Percentiles rank a stretch among this genome's conserved stretches.
Conservation (phyloP, 208 protist species). For the Acanthamoeba royreba region DNA sequence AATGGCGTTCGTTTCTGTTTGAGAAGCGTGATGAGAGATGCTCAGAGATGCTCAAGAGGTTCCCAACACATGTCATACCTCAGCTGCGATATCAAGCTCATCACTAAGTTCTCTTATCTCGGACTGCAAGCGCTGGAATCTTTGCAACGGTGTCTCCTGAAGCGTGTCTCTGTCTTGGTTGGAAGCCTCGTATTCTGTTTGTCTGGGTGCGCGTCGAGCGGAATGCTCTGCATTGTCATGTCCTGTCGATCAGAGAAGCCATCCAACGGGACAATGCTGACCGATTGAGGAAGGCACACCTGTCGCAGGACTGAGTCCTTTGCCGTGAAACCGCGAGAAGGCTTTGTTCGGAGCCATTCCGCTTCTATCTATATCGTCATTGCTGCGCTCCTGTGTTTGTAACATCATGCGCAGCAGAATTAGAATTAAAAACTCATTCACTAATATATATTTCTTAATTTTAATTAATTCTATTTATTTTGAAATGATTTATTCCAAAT, state of each 20-base stretch:
- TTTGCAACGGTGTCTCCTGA: conserved; percentile 35
- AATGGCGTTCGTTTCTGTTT: background rate
- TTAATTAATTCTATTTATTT: background rate
- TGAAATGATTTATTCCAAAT: no score
- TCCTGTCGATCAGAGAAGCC: background rate
- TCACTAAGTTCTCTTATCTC: conserved; percentile 36
- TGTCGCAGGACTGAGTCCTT: background rate
- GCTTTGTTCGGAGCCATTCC: background rate
- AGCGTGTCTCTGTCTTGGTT: background rate
- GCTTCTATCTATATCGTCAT: background rate
- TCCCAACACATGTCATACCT: background rate
- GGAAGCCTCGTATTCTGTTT: conserved; percentile 33
- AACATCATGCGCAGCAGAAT: background rate
- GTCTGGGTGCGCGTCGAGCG: background rate
- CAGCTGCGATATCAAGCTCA: background rate
- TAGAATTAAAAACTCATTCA: no score
- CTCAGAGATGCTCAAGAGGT: no score
- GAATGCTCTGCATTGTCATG: no score
- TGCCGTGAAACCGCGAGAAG: conserved; percentile 26
- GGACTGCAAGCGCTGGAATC: conserved; percentile 44
- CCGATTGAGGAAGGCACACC: background rate
- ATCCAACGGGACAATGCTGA: background rate
- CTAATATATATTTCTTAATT: no score
- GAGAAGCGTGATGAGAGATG: background rate
- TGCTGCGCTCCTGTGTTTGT: background rate